Evolutionary conservation across 2,329 filamentous ascomycete species (phyloP).

Genomic region (Pseudogymnoascus sp.): DNA sequence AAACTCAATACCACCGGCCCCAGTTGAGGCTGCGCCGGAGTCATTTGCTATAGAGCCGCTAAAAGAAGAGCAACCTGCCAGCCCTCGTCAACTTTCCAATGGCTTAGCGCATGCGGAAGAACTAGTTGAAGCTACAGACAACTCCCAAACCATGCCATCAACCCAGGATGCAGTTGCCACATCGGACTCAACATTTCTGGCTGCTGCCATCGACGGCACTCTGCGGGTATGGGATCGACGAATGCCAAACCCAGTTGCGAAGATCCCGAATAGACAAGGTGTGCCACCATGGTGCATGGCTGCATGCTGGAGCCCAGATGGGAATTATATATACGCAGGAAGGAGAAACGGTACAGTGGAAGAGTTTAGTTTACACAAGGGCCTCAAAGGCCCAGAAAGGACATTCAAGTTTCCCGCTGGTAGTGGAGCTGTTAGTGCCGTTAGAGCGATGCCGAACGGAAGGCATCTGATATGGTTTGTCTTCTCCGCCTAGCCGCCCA

Average conservation of each 20-base stretch:
- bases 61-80: background rate
- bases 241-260: slow-evolving; percentile 66
- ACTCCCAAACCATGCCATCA: slow-evolving; percentile 26
- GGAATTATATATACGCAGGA: slow-evolving; percentile 90
- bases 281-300: slow-evolving; percentile 97
- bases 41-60: background rate
- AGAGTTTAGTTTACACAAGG: slow-evolving; percentile 82
- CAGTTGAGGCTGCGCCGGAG: slow-evolving; percentile 16
- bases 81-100: slow-evolving; percentile 27
- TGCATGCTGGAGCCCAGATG: slow-evolving; percentile 91
- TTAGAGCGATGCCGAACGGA: slow-evolving; percentile 86
- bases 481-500: background rate
- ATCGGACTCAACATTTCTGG: slow-evolving; percentile 75
- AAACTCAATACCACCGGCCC: slow-evolving; percentile 11
- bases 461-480: slow-evolving; percentile 78
- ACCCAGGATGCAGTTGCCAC: slow-evolving; percentile 50
- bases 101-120: slow-evolving; percentile 44
- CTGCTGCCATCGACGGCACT: slow-evolving; percentile 78
- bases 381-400: slow-evolving; percentile 66
- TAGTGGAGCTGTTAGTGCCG: slow-evolving; percentile 80
- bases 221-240: slow-evolving; percentile 91
- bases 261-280: slow-evolving; percentile 64
- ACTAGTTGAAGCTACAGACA: slow-evolving; percentile 26
- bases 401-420: slow-evolving; percentile 82
- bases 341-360: slow-evolving; percentile 88